Conservation (phyloP, 2,329 filamentous ascomycete species). For the Botrytis elliptica region DNA sequence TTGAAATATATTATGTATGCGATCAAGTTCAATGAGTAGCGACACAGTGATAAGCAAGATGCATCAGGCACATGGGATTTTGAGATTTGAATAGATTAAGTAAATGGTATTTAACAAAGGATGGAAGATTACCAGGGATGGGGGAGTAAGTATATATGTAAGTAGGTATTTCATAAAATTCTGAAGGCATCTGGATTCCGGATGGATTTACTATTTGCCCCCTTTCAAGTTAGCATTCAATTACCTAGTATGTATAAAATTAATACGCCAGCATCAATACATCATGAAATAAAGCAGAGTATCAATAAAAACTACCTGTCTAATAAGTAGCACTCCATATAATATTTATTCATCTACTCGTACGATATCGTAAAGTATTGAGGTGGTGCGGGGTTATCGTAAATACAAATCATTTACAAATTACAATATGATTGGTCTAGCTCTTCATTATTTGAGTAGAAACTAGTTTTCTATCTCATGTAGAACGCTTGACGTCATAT, state of each 20-base stretch:
- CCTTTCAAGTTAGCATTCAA: neutral
- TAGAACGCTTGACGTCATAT: slow-evolving; percentile 2
- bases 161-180: neutral
- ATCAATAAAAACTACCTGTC: neutral
- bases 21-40: neutral
- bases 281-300: too few species aligned
- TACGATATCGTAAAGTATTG: neutral
- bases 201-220: neutral
- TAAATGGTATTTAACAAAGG: slow-evolving; percentile 2
- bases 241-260: neutral
- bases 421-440: neutral
- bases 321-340: neutral
- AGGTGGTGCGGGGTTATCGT: neutral
- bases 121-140: neutral
- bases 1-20: neutral
- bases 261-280: neutral
- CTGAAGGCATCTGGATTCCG: neutral
- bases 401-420: neutral
- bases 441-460: neutral
- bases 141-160: neutral
- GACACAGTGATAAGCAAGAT: neutral
- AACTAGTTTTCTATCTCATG: neutral
- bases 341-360: neutral
- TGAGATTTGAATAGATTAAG: neutral
- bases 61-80: neutral